Conservation (phyloP, 1,139 yeast species). For the Geotrichum europaeum region DNA sequence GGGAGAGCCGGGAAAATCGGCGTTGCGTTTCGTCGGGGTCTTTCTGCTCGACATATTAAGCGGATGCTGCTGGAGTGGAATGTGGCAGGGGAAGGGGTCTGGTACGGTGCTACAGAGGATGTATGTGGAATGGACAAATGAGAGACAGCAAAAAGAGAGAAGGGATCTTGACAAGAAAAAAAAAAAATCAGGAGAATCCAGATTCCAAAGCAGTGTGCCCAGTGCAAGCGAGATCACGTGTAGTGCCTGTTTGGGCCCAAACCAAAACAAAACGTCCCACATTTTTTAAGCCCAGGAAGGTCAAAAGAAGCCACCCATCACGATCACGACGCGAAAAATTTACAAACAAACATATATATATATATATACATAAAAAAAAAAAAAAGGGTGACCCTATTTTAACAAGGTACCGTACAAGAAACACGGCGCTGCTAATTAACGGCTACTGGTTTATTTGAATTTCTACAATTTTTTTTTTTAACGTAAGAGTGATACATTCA, state of each 20-base stretch:
- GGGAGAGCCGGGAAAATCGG: slow-evolving; percentile 5
- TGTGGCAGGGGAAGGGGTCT: background rate
- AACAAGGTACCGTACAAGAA: too few relatives aligned
- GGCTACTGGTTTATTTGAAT: too few relatives aligned
- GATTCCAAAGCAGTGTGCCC: background rate
- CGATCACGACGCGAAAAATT: background rate
- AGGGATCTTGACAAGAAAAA: background rate
- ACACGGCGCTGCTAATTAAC: too few relatives aligned
- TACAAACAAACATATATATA: too few relatives aligned
- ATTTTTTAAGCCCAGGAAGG: too few relatives aligned
- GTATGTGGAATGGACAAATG: background rate
- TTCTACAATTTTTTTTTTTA: too few relatives aligned
- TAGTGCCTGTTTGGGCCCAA: background rate
- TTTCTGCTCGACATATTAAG: slow-evolving; percentile 9
- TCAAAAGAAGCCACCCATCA: background rate
- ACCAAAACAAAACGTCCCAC: background rate
- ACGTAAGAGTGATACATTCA: too few relatives aligned
- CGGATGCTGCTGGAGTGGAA: background rate
- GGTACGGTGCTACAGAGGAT: background rate
- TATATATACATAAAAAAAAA: background rate
- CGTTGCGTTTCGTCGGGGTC: slow-evolving; percentile 8
- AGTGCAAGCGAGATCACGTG: background rate
- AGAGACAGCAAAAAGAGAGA: background rate
- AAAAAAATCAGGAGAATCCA: background rate
- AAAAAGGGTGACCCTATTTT: background rate